Evolutionary conservation across 1,139 yeast species (phyloP), one percentile per base, ranked within the genome.

Genomic region (Pichia sp.): DNA sequence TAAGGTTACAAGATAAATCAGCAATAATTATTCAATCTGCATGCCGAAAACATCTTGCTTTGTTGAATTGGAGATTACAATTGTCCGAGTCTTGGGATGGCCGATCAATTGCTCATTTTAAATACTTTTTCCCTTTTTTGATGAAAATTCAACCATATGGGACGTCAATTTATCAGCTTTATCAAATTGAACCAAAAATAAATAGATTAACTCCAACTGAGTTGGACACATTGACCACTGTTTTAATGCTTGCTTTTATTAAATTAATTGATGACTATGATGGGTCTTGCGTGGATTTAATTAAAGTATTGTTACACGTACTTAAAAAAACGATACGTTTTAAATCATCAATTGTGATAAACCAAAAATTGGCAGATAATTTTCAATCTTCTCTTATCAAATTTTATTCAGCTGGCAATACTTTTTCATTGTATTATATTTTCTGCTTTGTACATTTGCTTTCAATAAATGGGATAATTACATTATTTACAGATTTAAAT

Each of bases 21-120:
- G 78, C 79, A 0, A 45, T 57, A 1, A 45, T 59, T 7, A 60
- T 89, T 27, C 93, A 84, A 54, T 53, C 62, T 9, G 53, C 64
- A 15, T 62, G 77, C 5, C 59, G 74, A 33, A 55, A 66, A 27
- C 64, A 65, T 45, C 7, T 49, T 5, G 65, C 62, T 10, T 38
- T 51, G 13, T 10, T 22, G n/a, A 24, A 23, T 5, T 38, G 49
- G 35, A 43, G 50, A 24, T n/a, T 18, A 2, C 7, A n/a, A 7
- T n/a, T 50, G 13, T 40, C 48, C 3, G 13, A 30, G 3, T 20
- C 23, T 2, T 56, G 60, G 59, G 39, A 50, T 28, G 59, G 58
- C 3, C 3, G 7, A 15, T 37, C 40, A 5, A 41, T 45, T n/a
- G 24, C 42, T 2, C 50, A 51, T 21, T 54, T 57, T 27, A 37